phyloP scores from a whole-genome alignment of 495 filamentous ascomycete species.

The Aspergillus olivimuriae region DNA sequence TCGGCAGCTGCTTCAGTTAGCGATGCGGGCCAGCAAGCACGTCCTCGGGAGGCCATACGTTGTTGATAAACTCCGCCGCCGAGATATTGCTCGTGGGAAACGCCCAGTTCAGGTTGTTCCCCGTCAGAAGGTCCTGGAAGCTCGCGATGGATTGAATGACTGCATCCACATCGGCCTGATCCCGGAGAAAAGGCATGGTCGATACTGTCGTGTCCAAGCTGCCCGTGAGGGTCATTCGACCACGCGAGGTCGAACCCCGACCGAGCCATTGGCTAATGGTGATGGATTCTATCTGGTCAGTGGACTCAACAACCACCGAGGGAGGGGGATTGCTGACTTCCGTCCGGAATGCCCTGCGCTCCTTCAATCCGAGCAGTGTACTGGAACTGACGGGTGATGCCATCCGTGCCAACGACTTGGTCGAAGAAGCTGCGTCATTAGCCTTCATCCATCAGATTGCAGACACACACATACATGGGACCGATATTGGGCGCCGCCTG shows the following conservation, averaged over 20 bases:
- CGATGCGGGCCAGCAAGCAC: neutral
- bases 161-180: constrained; percentile 9
- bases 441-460: neutral
- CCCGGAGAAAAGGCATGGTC: constrained; percentile 7
- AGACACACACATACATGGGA: constrained; percentile 6
- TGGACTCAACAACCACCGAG: neutral
- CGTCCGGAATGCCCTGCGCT: constrained; percentile 5
- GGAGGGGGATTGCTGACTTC: constrained; percentile 2
- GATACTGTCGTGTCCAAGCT: constrained; percentile 12
- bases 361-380: constrained; percentile 14
- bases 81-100: constrained; percentile 5
- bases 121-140: neutral
- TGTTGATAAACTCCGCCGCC: constrained; percentile 6
- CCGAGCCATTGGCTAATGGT: constrained; percentile 13
- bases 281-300: constrained; percentile 5
- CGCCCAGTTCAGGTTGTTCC: constrained; percentile 5
- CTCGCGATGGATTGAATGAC: constrained; percentile 10
- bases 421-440: constrained; percentile 12
- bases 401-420: constrained; percentile 9
- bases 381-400: constrained; percentile 9
- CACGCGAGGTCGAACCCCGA: constrained; percentile 12
- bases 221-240: constrained; percentile 7
- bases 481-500: constrained; percentile 15
- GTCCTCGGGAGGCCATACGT: neutral
- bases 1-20: neutral